Percentiles rank a stretch among this genome's conserved stretches.
Conservation (phyloP, 2,329 filamentous ascomycete species). For the Monosporascus sp. region DNA sequence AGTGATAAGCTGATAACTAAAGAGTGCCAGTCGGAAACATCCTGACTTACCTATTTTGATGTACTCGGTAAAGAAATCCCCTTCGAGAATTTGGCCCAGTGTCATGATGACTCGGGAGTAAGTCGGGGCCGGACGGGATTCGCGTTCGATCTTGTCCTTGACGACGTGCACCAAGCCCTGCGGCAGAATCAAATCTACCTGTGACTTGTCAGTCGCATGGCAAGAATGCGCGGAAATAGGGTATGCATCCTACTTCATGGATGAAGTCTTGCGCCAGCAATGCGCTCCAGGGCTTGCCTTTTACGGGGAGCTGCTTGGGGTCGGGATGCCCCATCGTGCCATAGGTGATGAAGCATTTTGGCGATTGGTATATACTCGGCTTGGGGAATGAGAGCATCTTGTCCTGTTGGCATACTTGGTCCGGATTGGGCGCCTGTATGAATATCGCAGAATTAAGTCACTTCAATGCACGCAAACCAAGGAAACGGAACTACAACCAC, state of each 20-base stretch:
- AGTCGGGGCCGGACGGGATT: constrained; percentile 27
- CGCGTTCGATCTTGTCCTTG: constrained; percentile 42
- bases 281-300: constrained; percentile 70
- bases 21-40: too few species aligned
- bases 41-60: constrained; percentile 64
- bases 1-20: background rate
- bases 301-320: constrained; percentile 62
- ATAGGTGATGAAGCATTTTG: constrained; percentile 72
- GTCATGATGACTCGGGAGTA: constrained; percentile 71
- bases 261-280: constrained; percentile 62
- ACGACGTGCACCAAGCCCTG: constrained; percentile 53
- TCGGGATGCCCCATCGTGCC: constrained; percentile 66
- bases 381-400: constrained; percentile 41
- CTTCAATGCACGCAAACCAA: background rate
- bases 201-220: background rate
- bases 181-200: constrained; percentile 71
- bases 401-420: background rate
- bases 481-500: background rate
- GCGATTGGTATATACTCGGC: constrained; percentile 45
- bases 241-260: constrained; percentile 50
- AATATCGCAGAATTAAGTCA: background rate
- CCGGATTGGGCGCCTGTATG: background rate
- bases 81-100: constrained; percentile 64
- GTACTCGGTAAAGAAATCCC: constrained; percentile 76
- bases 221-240: background rate